phyloP scores from a whole-genome alignment of 805 yeast species.

The Hanseniaspora pseudoguilliermondii region DNA sequence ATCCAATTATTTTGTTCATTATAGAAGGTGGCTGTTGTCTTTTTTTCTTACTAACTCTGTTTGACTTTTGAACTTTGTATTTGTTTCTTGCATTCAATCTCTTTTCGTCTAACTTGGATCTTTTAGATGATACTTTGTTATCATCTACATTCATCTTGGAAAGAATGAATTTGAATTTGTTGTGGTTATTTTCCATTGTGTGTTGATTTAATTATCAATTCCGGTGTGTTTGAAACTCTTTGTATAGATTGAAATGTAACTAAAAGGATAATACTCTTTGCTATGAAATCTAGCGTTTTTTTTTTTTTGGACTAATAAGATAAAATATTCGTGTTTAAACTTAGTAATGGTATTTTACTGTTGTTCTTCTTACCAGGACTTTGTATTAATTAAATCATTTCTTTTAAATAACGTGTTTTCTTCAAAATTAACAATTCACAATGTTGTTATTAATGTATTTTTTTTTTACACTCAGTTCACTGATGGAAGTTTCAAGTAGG shows the following conservation, averaged over 20 bases:
- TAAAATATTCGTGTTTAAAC: no score
- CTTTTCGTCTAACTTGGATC: neutral
- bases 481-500: neutral
- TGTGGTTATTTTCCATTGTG: neutral
- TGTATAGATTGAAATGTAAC: no score
- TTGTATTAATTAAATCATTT: neutral
- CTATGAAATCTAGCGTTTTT: no score
- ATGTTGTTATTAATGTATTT: neutral
- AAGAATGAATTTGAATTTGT: conserved; percentile 1
- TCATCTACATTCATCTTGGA: neutral
- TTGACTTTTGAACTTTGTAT: neutral
- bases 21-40: neutral
- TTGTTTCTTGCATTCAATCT: neutral
- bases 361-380: no score
- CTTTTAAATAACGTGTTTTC: no score
- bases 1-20: neutral
- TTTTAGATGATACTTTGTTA: neutral
- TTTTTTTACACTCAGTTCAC: neutral
- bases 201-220: neutral
- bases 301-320: no score
- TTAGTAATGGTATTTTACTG: no score
- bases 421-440: no score
- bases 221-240: no score
- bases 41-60: neutral
- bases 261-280: no score